Conservation (phyloP, 148 eudicot species). For the Vaccinium darrowii region DNA sequence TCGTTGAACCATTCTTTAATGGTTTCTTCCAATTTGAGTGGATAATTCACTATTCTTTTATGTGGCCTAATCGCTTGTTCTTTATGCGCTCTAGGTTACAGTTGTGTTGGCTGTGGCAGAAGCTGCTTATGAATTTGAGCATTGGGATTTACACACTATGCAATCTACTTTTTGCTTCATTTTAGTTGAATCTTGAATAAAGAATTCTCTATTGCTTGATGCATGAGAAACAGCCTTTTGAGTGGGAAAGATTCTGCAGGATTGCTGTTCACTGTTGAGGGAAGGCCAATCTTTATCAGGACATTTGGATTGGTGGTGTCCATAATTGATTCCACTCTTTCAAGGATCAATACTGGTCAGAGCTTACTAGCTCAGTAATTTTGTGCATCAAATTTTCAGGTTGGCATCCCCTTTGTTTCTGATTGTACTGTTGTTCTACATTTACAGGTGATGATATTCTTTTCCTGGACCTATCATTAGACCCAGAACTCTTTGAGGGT, state of each 20-base stretch:
- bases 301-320: slow-evolving; percentile 70
- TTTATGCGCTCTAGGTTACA: slow-evolving; percentile 55
- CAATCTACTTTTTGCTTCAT: slow-evolving; percentile 8
- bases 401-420: slow-evolving; percentile 15
- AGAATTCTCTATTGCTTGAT: background rate
- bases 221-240: slow-evolving; percentile 87
- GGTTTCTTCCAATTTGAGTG: background rate
- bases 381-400: background rate
- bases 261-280: slow-evolving; percentile 64
- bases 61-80: slow-evolving; percentile 5
- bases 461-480: slow-evolving; percentile 78
- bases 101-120: slow-evolving; percentile 90
- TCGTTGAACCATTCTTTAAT: slow-evolving; percentile 3
- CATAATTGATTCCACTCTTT: slow-evolving; percentile 90
- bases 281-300: slow-evolving; percentile 45
- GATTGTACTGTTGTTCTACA: slow-evolving; percentile 11
- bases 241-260: slow-evolving; percentile 57
- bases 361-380: slow-evolving; percentile 15
- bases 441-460: slow-evolving; percentile 77
- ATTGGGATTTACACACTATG: slow-evolving; percentile 56
- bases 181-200: background rate
- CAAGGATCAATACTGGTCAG: slow-evolving; percentile 84
- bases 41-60: background rate
- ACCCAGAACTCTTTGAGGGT: slow-evolving; percentile 91
- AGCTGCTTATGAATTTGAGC: slow-evolving; percentile 93